Evolutionary conservation across 495 filamentous ascomycete species (phyloP).

Genomic region (Aspergillus steynii): DNA sequence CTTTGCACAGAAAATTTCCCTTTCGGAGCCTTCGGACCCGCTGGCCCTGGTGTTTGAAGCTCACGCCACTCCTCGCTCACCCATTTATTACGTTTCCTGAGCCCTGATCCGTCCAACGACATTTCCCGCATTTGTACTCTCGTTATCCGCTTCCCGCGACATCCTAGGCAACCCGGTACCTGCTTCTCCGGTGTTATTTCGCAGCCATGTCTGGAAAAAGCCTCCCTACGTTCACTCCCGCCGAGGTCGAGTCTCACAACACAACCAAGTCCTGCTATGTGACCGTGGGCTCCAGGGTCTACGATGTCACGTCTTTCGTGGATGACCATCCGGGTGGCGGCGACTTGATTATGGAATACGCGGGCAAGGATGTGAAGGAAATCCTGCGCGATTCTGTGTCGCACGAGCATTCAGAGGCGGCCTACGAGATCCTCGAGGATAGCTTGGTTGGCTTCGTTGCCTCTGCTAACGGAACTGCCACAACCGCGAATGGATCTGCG

Average conservation of each 20-base stretch:
- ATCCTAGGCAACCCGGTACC: background rate
- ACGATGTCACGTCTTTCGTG: conserved; percentile 90
- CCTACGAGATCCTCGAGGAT: conserved; percentile 89
- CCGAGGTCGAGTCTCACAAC: conserved; percentile 81
- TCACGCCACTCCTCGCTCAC: conserved; percentile 27
- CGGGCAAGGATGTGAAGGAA: conserved; percentile 78
- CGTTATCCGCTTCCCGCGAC: conserved; percentile 1
- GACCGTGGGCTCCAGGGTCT: conserved; percentile 84
- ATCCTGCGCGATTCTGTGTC: conserved; percentile 84
- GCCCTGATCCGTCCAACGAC: conserved; percentile 12
- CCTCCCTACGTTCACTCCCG: conserved; percentile 74
- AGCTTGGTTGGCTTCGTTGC: conserved; percentile 78
- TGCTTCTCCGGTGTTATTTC: conserved; percentile 1
- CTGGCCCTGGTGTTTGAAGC: conserved; percentile 20
- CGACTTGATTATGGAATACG: conserved; percentile 87
- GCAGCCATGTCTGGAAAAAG: conserved; percentile 52
- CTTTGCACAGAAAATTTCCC: conserved; percentile 8
- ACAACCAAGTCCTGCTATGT: conserved; percentile 87
- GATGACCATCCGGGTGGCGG: conserved; percentile 87
- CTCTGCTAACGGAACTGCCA: conserved; percentile 28
- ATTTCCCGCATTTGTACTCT: conserved; percentile 10
- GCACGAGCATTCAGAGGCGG: conserved; percentile 82
- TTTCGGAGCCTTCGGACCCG: conserved; percentile 23
- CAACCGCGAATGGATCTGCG: conserved; percentile 41
- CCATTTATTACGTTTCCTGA: conserved; percentile 18